phyloP scores from a whole-genome alignment of 2,329 filamentous ascomycete species.

The Aspergillus hiratsukae region DNA sequence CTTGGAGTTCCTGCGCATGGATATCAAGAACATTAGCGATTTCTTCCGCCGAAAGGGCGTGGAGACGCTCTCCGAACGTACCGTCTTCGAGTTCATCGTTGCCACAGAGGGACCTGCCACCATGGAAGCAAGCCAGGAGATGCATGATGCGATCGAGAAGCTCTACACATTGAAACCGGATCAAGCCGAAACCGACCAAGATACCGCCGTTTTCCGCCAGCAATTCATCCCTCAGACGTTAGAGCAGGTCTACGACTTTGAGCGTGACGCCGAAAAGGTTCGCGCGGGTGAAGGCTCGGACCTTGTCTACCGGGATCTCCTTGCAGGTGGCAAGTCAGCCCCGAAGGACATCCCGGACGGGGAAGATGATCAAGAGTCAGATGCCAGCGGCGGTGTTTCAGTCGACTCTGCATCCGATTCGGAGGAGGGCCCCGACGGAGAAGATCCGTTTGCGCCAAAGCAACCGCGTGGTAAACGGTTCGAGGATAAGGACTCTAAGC shows the following conservation, averaged over 20 bases:
- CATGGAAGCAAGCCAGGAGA: constrained; percentile 45
- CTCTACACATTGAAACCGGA: constrained; percentile 58
- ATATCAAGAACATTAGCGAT: constrained; percentile 93
- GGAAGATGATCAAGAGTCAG: constrained; percentile 32
- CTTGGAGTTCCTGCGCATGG: constrained; percentile 92
- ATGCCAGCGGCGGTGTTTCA: constrained; percentile 32
- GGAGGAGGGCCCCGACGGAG: constrained; percentile 44
- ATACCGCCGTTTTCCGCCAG: constrained; percentile 89
- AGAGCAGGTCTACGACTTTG: constrained; percentile 93
- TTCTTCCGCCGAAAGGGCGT: constrained; percentile 88
- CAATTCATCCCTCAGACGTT: constrained; percentile 96
- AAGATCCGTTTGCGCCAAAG: constrained; percentile 57
- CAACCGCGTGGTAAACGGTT: constrained; percentile 76
- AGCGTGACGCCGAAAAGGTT: constrained; percentile 79
- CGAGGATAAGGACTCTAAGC: constrained; percentile 87
- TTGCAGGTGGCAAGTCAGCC: constrained; percentile 59
- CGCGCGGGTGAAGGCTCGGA: constrained; percentile 67
- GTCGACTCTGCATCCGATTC: constrained; percentile 39
- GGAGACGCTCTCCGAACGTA: constrained; percentile 70
- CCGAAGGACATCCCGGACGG: constrained; percentile 27
- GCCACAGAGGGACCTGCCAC: constrained; percentile 48
- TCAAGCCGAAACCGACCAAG: constrained; percentile 50
- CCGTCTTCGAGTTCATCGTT: constrained; percentile 81
- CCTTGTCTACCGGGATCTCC: constrained; percentile 79
- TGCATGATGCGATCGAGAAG: constrained; percentile 60